Evolutionary conservation across 2,329 filamentous ascomycete genomes (phyloP), one percentile per base, ranked within the genome.

Genomic region (Cercospora beticola): DNA sequence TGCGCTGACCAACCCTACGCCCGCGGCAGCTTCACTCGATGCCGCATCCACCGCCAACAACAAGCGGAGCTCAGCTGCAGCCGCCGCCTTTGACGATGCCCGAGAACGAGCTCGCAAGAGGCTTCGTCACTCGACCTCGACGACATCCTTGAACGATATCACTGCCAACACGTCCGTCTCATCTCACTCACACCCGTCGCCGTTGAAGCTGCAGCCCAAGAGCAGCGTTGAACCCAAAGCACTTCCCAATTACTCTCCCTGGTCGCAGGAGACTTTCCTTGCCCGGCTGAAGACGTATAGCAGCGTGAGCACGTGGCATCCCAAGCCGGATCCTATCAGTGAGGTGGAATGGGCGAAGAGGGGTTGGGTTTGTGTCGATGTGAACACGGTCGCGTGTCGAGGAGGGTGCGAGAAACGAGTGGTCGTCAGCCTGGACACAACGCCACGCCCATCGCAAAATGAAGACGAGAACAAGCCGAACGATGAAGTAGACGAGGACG

Each of bases 341-440:
- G 95, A 98, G 81, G 89, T 97, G 7, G 91, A 93, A 78, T 99
- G 95, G 95, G 94, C 94, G 0, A 97, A 94, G 83, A 85, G 92
- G 68, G 94, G 94, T 0, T 99, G 95, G 94, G 85, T 90, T 4
- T 97, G 94, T 75, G 88, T 91, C 57, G 90, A 90, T 74, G 89
- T 89, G 72, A 93, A 97, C 80, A 91, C 91, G 4, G 92, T 98
- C 16, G 88, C 89, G 18, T 99, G 95, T 78, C 85, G 84, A 52
- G 89, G 91, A 49, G 88, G 94, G 2, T 99, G 95, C 76, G 90
- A 90, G 76, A 90, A 91, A 75, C 92, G 96, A 74, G 84, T 97
- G 49, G 87, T 95, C 4, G 91, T 98, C 63, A 93, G 92, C 80
- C 83, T 97, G 86, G 75, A 85, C 85, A 66, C 81, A 84, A 5